Evolutionary conservation across 2,329 filamentous ascomycete species (phyloP).

Genomic region (Xylaria sp.): DNA sequence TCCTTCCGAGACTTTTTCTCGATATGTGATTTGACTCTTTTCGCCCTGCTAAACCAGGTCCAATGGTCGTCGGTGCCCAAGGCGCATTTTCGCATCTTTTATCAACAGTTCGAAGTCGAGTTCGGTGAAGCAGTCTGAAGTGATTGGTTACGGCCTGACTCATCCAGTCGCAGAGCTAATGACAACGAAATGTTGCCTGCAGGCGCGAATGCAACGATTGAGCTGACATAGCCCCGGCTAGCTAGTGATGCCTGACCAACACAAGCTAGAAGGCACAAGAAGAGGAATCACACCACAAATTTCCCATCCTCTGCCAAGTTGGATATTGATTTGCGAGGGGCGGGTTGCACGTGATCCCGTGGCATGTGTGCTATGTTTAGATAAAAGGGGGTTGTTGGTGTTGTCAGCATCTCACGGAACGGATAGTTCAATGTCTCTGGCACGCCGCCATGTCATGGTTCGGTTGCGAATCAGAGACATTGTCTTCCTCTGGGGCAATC

Average conservation of each 20-base stretch:
- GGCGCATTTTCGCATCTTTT: background rate
- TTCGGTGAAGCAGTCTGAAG: conserved; percentile 21
- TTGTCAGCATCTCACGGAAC: conserved; percentile 27
- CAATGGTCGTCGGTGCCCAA: conserved; percentile 13
- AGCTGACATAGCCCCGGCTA: conserved; percentile 37
- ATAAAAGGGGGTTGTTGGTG: conserved; percentile 4
- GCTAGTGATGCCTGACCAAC: conserved; percentile 31
- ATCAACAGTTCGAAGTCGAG: background rate
- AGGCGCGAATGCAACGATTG: conserved; percentile 19
- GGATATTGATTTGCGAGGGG: conserved; percentile 6
- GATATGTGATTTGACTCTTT: background rate
- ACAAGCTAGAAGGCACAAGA: background rate
- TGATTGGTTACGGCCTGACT: conserved; percentile 26
- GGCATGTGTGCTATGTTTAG: conserved; percentile 29
- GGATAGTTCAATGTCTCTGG: conserved; percentile 6
- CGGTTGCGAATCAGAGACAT: conserved; percentile 11
- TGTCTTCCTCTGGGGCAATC: background rate
- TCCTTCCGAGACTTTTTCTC: conserved; percentile 5
- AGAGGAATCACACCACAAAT: background rate
- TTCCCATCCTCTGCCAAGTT: conserved; percentile 9
- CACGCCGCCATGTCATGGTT: conserved; percentile 20
- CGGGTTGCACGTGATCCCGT: conserved; percentile 25
- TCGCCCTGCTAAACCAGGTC: background rate
- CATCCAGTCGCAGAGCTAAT: conserved; percentile 15
- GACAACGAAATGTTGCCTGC: conserved; percentile 20